Evolutionary conservation across 2,329 filamentous ascomycete genomes (phyloP).

Genomic region (Aaosphaeria pasadenensis): DNA sequence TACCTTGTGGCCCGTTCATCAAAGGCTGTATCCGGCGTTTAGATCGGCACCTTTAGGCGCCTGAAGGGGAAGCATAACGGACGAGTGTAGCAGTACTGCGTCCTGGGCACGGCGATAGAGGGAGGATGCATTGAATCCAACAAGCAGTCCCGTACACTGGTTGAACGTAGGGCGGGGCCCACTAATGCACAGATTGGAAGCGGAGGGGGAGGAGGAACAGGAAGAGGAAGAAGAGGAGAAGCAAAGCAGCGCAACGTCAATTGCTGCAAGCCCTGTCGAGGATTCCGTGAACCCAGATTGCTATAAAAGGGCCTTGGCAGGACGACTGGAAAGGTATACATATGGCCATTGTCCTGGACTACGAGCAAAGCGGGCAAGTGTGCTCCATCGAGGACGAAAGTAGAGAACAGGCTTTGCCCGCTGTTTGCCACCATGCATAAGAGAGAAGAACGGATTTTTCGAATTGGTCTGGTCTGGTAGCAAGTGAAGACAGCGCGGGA

Average conservation of each 20-base stretch:
- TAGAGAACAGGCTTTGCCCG: conserved; percentile 25
- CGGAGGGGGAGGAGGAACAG: conserved; percentile 4
- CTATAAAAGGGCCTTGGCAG: conserved; percentile 23
- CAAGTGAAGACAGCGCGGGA: conserved; percentile 21
- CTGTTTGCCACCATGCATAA: conserved; percentile 19
- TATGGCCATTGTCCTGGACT: conserved; percentile 10
- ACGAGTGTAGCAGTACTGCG: conserved; percentile 25
- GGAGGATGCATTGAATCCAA: conserved; percentile 16
- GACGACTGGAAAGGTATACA: conserved; percentile 18
- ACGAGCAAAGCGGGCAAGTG: conserved; percentile 1
- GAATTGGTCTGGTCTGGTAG: too few species aligned
- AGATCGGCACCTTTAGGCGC: conserved; percentile 32
- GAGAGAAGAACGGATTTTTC: conserved; percentile 6
- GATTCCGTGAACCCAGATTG: conserved; percentile 21
- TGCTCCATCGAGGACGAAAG: conserved; percentile 23
- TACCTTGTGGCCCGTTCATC: conserved; percentile 28
- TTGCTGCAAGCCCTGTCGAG: conserved; percentile 27
- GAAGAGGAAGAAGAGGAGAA: conserved; percentile 12
- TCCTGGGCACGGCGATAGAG: conserved; percentile 17
- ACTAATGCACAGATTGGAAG: conserved; percentile 32
- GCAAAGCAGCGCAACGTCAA: conserved; percentile 29
- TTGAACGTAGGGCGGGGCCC: conserved; percentile 21
- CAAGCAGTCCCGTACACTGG: conserved; percentile 19
- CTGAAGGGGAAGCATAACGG: conserved; percentile 31
- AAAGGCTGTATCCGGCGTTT: conserved; percentile 29